Percentiles rank a stretch among this genome's conserved stretches.
These are phyloP conservation scores for Leptodermis oblonga DNA, from an alignment of 257 asterid genomes.

Conservation along the genomic window DNA sequence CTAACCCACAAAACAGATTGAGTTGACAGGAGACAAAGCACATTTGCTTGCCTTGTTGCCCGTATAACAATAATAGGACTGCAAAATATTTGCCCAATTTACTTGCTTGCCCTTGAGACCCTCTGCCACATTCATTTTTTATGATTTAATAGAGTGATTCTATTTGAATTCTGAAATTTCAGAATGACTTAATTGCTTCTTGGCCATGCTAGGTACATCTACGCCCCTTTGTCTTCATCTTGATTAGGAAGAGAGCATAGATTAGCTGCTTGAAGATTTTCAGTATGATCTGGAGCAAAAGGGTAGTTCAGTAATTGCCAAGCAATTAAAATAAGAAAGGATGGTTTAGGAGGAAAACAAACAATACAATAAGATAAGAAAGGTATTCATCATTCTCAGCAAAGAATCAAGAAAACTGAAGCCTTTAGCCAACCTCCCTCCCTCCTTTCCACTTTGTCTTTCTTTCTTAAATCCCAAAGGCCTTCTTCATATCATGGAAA, in stretches of 20 bases:
- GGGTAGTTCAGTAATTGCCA: background rate
- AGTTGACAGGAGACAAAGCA: background rate
- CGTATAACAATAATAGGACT: no score
- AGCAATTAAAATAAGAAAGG: conserved; percentile 10
- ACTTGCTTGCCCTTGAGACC: no score
- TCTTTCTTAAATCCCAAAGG: conserved; percentile 16
- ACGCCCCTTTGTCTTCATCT: no score
- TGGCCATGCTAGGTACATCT: no score
- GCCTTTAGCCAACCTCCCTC: no score
- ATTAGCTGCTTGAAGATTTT: background rate
- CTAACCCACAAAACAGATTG: background rate
- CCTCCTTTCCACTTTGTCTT: background rate
- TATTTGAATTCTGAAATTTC: no score
- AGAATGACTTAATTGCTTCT: no score
- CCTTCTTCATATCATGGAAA: conserved; percentile 3
- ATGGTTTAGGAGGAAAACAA: conserved; percentile 7
- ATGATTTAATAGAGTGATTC: no score
- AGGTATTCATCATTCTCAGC: conserved; percentile 16
- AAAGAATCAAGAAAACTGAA: conserved; percentile 29
- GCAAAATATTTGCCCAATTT: no score
- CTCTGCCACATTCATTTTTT: no score
- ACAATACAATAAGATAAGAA: conserved; percentile 7
- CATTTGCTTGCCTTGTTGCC: no score
- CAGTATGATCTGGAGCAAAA: background rate
- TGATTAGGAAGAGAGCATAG: no score